Conservation (phyloP, 2,329 filamentous ascomycete species). For the Anthostomella pinea region DNA sequence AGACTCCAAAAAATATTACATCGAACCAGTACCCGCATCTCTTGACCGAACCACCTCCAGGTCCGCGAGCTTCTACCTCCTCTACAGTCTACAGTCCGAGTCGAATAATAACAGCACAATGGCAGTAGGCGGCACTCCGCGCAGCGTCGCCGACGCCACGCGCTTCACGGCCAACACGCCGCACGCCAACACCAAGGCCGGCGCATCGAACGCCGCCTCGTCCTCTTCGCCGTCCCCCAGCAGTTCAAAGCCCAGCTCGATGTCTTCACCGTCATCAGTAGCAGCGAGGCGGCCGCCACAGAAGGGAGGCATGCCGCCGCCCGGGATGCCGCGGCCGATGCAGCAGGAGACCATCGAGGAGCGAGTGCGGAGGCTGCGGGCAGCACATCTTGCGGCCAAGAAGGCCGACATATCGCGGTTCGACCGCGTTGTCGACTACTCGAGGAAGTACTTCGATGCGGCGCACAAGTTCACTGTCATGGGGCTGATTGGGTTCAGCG, state of each 20-base stretch:
- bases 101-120: too few relatives aligned
- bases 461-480: slow-evolving; percentile 55
- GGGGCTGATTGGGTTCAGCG: slow-evolving; percentile 54
- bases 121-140: slow-evolving; percentile 41
- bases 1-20: too few relatives aligned
- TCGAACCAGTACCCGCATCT: too few relatives aligned
- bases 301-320: slow-evolving; percentile 17
- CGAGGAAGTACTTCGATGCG: slow-evolving; percentile 51
- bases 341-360: slow-evolving; percentile 62
- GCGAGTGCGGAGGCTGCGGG: slow-evolving; percentile 65
- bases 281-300: background rate
- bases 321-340: slow-evolving; percentile 30
- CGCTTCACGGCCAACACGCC: slow-evolving; percentile 70
- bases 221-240: slow-evolving; percentile 9
- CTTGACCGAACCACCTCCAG: too few relatives aligned
- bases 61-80: background rate
- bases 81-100: too few relatives aligned
- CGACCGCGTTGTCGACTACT: slow-evolving; percentile 47
- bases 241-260: slow-evolving; percentile 7
- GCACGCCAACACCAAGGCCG: slow-evolving; percentile 64
- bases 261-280: background rate
- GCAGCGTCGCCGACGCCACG: slow-evolving; percentile 75
- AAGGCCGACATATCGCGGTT: slow-evolving; percentile 53
- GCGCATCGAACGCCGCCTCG: slow-evolving; percentile 23
- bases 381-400: slow-evolving; percentile 65